A percentile compares a stretch with the other conserved stretches of the same genome.
Evolutionary conservation across 2,329 filamentous ascomycete genomes (phyloP).

Genomic region (Reticulascus tulasneorum): DNA sequence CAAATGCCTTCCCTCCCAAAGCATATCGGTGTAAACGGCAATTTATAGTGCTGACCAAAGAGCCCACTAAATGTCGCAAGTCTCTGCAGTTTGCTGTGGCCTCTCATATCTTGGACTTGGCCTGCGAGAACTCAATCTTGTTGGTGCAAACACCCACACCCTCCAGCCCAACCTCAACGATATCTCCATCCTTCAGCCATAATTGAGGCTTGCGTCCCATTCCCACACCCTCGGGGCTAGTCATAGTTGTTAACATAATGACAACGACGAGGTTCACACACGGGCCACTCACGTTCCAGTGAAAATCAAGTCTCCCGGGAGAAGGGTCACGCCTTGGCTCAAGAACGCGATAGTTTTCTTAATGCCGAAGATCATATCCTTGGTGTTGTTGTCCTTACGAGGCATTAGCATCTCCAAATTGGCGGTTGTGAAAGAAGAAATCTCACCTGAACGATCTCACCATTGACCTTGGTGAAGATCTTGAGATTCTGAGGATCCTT

Average conservation of each 20-base stretch:
- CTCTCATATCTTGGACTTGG: slow-evolving; percentile 21
- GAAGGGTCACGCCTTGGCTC: slow-evolving; percentile 57
- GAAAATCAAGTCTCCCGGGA: slow-evolving; percentile 63
- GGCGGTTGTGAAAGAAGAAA: too few species aligned
- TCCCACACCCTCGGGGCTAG: slow-evolving; percentile 63
- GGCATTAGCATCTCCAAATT: slow-evolving; percentile 7
- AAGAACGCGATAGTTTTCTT: slow-evolving; percentile 56
- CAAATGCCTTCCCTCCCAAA: too few species aligned
- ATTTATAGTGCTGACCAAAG: too few species aligned
- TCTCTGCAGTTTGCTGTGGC: too few species aligned
- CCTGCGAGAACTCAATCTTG: slow-evolving; percentile 29
- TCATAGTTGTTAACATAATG: slow-evolving; percentile 2
- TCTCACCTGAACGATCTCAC: slow-evolving; percentile 48
- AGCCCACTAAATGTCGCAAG: too few species aligned
- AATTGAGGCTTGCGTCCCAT: slow-evolving; percentile 64
- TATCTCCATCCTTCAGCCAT: slow-evolving; percentile 67
- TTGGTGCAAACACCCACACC: slow-evolving; percentile 58
- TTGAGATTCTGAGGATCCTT: slow-evolving; percentile 52
- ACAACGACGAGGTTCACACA: not conserved
- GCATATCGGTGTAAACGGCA: too few species aligned
- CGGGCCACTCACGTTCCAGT: slow-evolving; percentile 58
- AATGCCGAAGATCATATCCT: slow-evolving; percentile 62
- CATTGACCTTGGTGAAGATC: slow-evolving; percentile 59
- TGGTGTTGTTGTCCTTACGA: slow-evolving; percentile 46
- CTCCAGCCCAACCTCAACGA: slow-evolving; percentile 65